These are phyloP conservation scores for Termitomyces sp. DNA, from an alignment of 768 basidiomycete genomes.

Conservation along the genomic window DNA sequence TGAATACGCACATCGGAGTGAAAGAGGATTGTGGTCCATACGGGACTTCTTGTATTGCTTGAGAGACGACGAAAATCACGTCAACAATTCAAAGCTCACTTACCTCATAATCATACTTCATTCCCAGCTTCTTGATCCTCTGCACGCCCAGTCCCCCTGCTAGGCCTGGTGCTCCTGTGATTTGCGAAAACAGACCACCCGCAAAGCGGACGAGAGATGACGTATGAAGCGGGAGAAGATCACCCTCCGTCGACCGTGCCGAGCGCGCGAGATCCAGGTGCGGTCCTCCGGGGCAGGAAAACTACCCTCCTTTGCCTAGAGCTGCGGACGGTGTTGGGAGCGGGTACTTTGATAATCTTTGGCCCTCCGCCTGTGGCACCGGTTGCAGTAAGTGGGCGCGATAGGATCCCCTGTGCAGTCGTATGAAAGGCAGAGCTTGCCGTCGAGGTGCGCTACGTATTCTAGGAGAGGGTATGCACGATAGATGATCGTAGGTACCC, in stretches of 20 bases:
- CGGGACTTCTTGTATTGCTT: constrained; percentile 55
- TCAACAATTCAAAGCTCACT: constrained; percentile 6
- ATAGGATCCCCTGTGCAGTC: constrained; percentile 26
- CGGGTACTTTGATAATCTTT: constrained; percentile 27
- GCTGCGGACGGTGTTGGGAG: constrained; percentile 14
- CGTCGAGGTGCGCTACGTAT: constrained; percentile 16
- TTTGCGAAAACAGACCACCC: constrained; percentile 39
- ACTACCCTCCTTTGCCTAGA: constrained; percentile 27
- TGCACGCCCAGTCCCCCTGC: constrained; percentile 49
- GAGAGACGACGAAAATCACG: constrained; percentile 47
- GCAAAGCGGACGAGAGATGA: constrained; percentile 42
- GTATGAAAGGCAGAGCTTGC: constrained; percentile 33
- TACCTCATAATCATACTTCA: constrained; percentile 77
- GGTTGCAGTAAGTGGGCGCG: constrained; percentile 10
- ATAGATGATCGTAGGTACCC: constrained; percentile 33
- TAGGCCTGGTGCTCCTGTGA: constrained; percentile 19
- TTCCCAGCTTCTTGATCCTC: constrained; percentile 72
- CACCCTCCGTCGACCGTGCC: constrained; percentile 21
- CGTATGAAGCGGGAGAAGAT: constrained; percentile 22
- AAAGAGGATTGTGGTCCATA: constrained; percentile 65
- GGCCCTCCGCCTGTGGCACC: constrained; percentile 17
- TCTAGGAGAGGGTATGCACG: constrained; percentile 18
- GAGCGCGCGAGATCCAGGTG: constrained; percentile 9
- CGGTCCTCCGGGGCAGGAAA: constrained; percentile 17
- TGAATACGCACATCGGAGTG: constrained; percentile 22